phyloP scores from a whole-genome alignment of 192 early-diverging fungal genomes.

The Phycomyces blakesleeanus region DNA sequence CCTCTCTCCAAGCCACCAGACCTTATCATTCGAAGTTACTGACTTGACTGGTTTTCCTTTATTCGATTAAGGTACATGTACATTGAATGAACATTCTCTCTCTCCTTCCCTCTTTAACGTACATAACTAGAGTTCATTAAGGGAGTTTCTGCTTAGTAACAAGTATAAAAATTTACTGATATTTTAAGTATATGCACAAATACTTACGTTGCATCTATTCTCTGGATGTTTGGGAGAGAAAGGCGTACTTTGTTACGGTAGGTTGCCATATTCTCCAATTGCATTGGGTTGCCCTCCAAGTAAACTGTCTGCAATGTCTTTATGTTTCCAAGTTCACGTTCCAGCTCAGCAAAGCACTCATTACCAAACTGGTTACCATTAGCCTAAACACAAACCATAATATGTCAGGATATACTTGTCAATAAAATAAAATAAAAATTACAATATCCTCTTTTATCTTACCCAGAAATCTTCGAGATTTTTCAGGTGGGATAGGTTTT shows the following conservation, averaged over 20 bases:
- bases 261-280: conserved; percentile 64
- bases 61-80: neutral
- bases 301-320: conserved; percentile 80
- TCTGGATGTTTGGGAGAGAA: conserved; percentile 76
- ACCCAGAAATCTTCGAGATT: conserved; percentile 90
- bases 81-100: too few species aligned
- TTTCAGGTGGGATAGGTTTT: conserved; percentile 66
- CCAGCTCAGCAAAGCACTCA: conserved; percentile 72
- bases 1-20: neutral
- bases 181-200: neutral
- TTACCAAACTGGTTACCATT: conserved; percentile 66
- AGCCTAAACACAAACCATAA: conserved; percentile 25
- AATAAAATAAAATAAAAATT: conserved; percentile 6
- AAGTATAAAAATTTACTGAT: neutral
- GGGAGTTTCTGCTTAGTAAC: neutral
- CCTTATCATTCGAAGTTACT: neutral
- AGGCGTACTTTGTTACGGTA: conserved; percentile 89
- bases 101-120: too few species aligned
- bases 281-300: conserved; percentile 92
- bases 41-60: conserved; percentile 1
- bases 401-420: conserved; percentile 15
- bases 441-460: conserved; percentile 8
- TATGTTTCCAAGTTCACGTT: conserved; percentile 58
- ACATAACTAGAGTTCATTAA: neutral
- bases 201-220: conserved; percentile 86